A percentile compares a stretch with the other conserved stretches of the same genome.
These are phyloP conservation scores for Byssoonygena ceratinophila DNA, from an alignment of 2,329 filamentous ascomycete species.

Conservation along the genomic window DNA sequence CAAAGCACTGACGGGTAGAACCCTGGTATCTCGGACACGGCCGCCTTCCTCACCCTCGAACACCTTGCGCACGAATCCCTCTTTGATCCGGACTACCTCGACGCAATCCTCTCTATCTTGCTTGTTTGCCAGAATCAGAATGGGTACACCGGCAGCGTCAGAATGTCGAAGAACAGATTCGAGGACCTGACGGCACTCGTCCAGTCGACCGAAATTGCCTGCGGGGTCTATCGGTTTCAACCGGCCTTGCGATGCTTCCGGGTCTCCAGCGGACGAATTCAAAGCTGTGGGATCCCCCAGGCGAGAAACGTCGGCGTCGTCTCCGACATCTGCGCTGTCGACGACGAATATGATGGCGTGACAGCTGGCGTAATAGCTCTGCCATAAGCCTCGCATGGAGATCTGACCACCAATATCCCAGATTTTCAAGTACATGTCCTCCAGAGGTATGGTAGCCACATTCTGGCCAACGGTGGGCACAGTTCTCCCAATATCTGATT, in stretches of 20 bases:
- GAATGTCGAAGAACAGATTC: constrained; percentile 81
- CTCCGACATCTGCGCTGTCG: constrained; percentile 81
- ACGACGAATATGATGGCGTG: constrained; percentile 98
- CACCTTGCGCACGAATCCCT: constrained; percentile 87
- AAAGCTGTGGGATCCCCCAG: constrained; percentile 15
- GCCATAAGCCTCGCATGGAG: constrained; percentile 80
- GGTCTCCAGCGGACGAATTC: constrained; percentile 9
- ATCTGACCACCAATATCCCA: constrained; percentile 97
- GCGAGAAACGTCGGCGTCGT: constrained; percentile 58
- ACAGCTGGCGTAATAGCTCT: constrained; percentile 85
- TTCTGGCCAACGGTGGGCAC: constrained; percentile 97
- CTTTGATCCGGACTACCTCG: constrained; percentile 94
- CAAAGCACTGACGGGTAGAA: constrained; percentile 83
- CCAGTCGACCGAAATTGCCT: constrained; percentile 48
- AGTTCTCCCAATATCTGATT: constrained; percentile 64
- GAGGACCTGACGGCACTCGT: constrained; percentile 80
- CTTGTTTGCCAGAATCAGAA: constrained; percentile 91
- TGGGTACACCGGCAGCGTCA: constrained; percentile 81
- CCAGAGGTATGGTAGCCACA: constrained; percentile 78
- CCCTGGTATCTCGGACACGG: constrained; percentile 78
- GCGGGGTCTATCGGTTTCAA: constrained; percentile 30
- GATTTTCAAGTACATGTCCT: constrained; percentile 94
- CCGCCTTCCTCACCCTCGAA: constrained; percentile 87
- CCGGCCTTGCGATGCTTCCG: constrained; percentile 19
- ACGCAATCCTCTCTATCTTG: constrained; percentile 96